Percentiles rank a stretch among this genome's conserved stretches.
These are phyloP conservation scores for Rehmannia glutinosa DNA, from an alignment of 257 asterid genomes.

Conservation along the genomic window DNA sequence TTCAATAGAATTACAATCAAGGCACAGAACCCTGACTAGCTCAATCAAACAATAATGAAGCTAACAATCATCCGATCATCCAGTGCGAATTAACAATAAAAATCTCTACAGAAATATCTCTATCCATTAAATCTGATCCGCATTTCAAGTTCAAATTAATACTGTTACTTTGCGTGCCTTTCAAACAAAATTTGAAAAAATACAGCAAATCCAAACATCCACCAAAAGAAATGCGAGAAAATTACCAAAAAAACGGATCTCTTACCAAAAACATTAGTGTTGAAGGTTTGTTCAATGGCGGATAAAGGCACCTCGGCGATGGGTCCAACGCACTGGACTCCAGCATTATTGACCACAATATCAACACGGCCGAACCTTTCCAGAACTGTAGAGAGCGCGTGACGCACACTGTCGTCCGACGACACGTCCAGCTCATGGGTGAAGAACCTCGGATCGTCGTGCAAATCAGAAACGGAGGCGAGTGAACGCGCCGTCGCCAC, in stretches of 20 bases:
- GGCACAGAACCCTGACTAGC: not conserved
- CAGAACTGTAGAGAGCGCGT: constrained; percentile 53
- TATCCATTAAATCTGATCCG: not conserved
- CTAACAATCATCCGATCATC: not conserved
- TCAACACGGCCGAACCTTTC: constrained; percentile 74
- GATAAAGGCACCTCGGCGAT: constrained; percentile 81
- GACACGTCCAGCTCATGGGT: constrained; percentile 73
- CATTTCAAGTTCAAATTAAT: not conserved
- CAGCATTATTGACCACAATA: constrained; percentile 87
- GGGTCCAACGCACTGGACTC: constrained; percentile 86
- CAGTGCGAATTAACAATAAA: no score
- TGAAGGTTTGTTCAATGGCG: constrained; percentile 54
- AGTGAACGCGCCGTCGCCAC: constrained; percentile 86
- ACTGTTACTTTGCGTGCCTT: no score
- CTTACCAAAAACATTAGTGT: constrained; percentile 83
- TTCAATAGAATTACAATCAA: not conserved
- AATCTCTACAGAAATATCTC: not conserved
- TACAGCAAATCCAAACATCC: not conserved
- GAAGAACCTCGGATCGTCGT: constrained; percentile 58
- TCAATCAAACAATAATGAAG: not conserved
- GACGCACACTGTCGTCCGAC: constrained; percentile 59
- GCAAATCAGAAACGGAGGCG: constrained; percentile 58
- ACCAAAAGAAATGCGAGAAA: not conserved
- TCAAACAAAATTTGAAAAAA: not conserved
- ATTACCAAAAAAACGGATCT: not conserved